phyloP scores from a whole-genome alignment of 768 basidiomycete species.

The Boletus speciosus region DNA sequence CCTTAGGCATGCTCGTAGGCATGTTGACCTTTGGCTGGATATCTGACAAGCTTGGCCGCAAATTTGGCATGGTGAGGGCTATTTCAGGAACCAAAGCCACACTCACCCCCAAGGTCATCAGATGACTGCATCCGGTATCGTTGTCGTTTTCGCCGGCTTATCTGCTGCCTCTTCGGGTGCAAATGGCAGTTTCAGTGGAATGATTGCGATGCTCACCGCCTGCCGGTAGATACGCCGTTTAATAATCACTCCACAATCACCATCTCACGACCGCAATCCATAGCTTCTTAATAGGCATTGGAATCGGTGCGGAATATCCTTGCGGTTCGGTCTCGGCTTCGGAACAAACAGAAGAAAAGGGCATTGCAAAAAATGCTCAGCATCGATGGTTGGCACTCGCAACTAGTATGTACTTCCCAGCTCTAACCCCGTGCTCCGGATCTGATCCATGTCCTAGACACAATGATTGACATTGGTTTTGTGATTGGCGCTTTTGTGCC shows the following conservation, averaged over 20 bases:
- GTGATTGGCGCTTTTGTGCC: constrained; percentile 79
- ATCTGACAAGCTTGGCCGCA: constrained; percentile 83
- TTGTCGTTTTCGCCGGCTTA: constrained; percentile 78
- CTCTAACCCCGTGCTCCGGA: not conserved
- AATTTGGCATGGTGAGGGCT: constrained; percentile 74
- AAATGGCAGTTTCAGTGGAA: constrained; percentile 61
- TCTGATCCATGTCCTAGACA: constrained; percentile 40
- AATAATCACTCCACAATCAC: not conserved
- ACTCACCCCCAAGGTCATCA: constrained; percentile 27
- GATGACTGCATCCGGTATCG: constrained; percentile 82
- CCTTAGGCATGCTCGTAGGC: constrained; percentile 78
- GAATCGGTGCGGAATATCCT: constrained; percentile 86
- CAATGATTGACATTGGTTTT: constrained; percentile 85
- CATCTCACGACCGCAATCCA: not conserved
- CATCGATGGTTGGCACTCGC: constrained; percentile 86
- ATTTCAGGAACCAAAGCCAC: not conserved
- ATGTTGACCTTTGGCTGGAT: constrained; percentile 81
- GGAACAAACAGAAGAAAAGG: constrained; percentile 84
- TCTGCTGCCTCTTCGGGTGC: constrained; percentile 83
- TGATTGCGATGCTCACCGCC: constrained; percentile 74
- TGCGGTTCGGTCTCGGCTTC: constrained; percentile 86
- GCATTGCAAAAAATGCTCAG: constrained; percentile 74
- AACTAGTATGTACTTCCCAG: constrained; percentile 58
- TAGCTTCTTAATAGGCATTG: constrained; percentile 86
- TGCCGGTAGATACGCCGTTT: constrained; percentile 52